These are phyloP conservation scores for Trametes meyenii DNA, from an alignment of 768 basidiomycete genomes.

Conservation along the genomic window DNA sequence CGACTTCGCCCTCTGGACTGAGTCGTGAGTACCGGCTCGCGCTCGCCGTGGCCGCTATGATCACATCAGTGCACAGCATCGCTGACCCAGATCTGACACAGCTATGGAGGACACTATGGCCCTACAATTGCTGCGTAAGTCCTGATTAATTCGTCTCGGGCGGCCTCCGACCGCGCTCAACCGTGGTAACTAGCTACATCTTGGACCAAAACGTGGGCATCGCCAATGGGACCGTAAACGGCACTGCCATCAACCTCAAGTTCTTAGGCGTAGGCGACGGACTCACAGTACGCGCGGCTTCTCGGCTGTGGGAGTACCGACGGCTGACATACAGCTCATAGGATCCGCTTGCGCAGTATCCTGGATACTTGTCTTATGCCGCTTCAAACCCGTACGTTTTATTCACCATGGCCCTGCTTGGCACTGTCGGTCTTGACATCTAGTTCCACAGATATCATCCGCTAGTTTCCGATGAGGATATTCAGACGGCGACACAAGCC, in stretches of 20 bases:
- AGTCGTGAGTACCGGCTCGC: slow-evolving; percentile 43
- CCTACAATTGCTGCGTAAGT: slow-evolving; percentile 40
- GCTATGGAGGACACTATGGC: slow-evolving; percentile 45
- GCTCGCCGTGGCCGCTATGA: neutral
- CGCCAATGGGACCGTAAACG: slow-evolving; percentile 45
- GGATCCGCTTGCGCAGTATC: slow-evolving; percentile 53
- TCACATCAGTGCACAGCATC: slow-evolving; percentile 17
- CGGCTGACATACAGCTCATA: slow-evolving; percentile 23
- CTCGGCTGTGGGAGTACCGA: neutral
- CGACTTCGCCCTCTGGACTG: slow-evolving; percentile 64
- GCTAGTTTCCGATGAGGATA: slow-evolving; percentile 46
- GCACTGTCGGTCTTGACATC: neutral
- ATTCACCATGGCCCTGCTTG: neutral
- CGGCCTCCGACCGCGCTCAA: neutral
- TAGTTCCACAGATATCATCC: slow-evolving; percentile 46
- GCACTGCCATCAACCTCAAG: slow-evolving; percentile 57
- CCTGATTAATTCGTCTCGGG: neutral
- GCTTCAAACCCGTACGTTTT: slow-evolving; percentile 46
- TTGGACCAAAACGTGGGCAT: slow-evolving; percentile 62
- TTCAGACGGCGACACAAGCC: slow-evolving; percentile 44
- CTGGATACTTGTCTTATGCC: slow-evolving; percentile 59
- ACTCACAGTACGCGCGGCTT: slow-evolving; percentile 47
- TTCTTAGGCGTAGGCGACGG: slow-evolving; percentile 64
- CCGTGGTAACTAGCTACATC: slow-evolving; percentile 43
- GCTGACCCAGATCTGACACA: slow-evolving; percentile 13